Evolutionary conservation across 495 filamentous ascomycete genomes (phyloP), one percentile per base, ranked within the genome.

Genomic region (Aspergillus ellipticus): DNA sequence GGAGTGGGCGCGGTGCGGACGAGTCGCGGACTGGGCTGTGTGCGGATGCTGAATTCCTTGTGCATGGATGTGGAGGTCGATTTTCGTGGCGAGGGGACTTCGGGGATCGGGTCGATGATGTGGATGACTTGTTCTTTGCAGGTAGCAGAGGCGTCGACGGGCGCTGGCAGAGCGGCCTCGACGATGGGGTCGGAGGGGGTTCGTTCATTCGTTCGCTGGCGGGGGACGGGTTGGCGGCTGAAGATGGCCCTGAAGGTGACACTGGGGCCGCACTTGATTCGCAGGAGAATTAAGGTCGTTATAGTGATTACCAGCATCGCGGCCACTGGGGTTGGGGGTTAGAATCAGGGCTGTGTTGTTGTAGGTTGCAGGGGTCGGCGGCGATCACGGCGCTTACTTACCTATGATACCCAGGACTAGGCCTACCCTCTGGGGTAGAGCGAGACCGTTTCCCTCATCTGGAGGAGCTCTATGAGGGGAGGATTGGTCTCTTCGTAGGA

Each of bases 221-320:
- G 24, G 35, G 50, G 41, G 1, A 42, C 29, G 20, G 50, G 8
- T 19, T 53, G 37, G 6, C 22, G 37, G 21, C 5, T 53, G 37
- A 53, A 42, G 7, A 53, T 24, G 7, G 50, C 13, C n/a, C 37
- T 4, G 50, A 43, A 22, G 37, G 50, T 53, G 37, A 53, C 26
- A 20, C 37, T 20, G 13, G 50, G 50, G 1, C 50, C 50, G 37
- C 33, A 33, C 29, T 55, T 41, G 43, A 55, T 28, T 20, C 52
- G 53, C 31, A 54, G 13, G 5, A 54, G 24, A 2, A 35, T 22
- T 11, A 20, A 54, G 1, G 20, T 54, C 6, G 31, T 8, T 26
- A 54, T 5, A n/a, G 47, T 13, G 33, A 50, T 43, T 20, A 41
- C n/a, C 16, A 53, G 16, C 35, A 42, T 43, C 13, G 43, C 21